These are phyloP conservation scores for Naegleria gruberi DNA, from an alignment of 208 protist species.

Conservation along the genomic window DNA sequence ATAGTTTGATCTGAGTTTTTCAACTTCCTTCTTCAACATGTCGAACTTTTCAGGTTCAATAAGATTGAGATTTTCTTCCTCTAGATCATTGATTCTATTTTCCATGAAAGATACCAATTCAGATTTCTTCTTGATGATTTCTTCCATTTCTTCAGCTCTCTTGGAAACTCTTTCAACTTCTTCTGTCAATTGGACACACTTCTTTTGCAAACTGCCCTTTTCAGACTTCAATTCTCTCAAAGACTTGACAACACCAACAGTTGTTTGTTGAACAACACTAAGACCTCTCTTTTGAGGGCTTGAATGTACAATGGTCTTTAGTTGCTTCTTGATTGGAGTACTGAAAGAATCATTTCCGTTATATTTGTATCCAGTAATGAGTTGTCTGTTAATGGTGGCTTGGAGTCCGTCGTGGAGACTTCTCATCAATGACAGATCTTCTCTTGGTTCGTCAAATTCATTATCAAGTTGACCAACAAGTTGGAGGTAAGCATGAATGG, in stretches of 20 bases:
- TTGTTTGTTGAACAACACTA: background rate
- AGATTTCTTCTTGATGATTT: background rate
- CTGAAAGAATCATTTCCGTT: background rate
- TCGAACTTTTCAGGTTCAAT: slow-evolving; percentile 18
- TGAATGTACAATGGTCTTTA: background rate
- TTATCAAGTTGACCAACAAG: background rate
- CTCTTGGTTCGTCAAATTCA: background rate
- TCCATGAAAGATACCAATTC: slow-evolving; percentile 13
- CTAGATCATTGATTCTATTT: slow-evolving; percentile 5
- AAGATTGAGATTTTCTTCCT: slow-evolving; percentile 1
- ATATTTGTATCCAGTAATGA: background rate
- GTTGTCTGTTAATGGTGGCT: background rate
- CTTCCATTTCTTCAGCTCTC: background rate
- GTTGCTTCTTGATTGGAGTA: background rate
- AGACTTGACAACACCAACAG: background rate
- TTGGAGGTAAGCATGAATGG: background rate
- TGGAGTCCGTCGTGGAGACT: background rate
- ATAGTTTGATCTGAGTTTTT: slow-evolving; percentile 14
- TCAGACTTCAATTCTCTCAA: background rate
- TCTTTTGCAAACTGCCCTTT: background rate
- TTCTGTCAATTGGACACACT: background rate
- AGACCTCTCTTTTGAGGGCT: background rate
- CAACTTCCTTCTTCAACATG: background rate
- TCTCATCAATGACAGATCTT: background rate
- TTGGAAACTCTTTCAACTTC: background rate